phyloP scores from a whole-genome alignment of 306 rosid species.

The Abrus pulchellus region DNA sequence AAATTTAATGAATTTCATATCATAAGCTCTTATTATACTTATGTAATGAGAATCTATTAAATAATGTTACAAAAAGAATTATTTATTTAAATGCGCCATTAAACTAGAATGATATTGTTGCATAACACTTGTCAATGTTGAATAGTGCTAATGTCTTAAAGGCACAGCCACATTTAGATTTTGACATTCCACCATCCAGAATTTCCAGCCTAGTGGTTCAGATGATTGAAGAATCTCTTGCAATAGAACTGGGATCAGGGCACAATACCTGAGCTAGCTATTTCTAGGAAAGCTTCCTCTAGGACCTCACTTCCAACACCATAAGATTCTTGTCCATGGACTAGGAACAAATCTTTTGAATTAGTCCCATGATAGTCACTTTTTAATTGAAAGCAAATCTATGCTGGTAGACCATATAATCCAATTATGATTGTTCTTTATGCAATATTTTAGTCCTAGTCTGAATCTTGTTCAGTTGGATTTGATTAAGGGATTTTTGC shows the following conservation, averaged over 20 bases:
- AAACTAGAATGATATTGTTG: constrained; percentile 11
- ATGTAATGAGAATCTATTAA: too few species aligned
- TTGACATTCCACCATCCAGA: constrained; percentile 41
- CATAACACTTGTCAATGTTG: not conserved
- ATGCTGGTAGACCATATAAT: constrained; percentile 7
- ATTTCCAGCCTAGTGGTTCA: constrained; percentile 24
- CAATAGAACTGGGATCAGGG: not conserved
- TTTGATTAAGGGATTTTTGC: constrained; percentile 8
- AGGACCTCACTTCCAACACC: constrained; percentile 14
- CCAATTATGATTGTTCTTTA: constrained; percentile 12
- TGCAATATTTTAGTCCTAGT: constrained; percentile 4
- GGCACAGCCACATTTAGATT: constrained; percentile 19
- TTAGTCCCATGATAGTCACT: constrained; percentile 1
- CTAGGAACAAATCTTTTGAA: constrained; percentile 20
- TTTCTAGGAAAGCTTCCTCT: constrained; percentile 31
- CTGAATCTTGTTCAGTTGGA: not conserved
- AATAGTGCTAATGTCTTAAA: constrained; percentile 37
- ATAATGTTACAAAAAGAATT: too few species aligned
- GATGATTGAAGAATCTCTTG: constrained; percentile 24
- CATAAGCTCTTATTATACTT: too few species aligned
- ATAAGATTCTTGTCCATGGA: constrained; percentile 36
- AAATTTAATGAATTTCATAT: too few species aligned
- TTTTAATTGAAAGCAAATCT: constrained; percentile 36
- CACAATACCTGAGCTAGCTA: not conserved
- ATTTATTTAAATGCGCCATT: too few species aligned